Evolutionary conservation across 345 rosid species (phyloP), one percentile per base, ranked within the genome.

Genomic region (Camelina neglecta): DNA sequence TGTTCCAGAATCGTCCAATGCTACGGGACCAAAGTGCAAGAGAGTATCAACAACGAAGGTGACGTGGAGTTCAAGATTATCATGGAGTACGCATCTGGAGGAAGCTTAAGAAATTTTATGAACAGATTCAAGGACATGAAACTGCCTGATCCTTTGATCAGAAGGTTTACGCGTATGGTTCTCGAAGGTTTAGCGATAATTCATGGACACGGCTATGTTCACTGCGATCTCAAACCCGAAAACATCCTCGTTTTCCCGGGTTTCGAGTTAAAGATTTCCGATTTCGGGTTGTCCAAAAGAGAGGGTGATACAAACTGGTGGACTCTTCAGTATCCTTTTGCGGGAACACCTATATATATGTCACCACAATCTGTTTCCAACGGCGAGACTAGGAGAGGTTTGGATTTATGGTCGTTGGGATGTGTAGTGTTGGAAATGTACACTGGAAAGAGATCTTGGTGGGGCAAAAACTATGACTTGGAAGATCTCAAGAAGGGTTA

Each of bases 61-160:
- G 58, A 60, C 23, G 51, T 68, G 82, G 71, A 23, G 15, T 80
- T 71, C 64, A 80, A 72, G 16, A 12, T 84, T 13, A 9, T 73
- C 12, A 42, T 84, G 50, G 87, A 84, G 60, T 82, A 84, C 18
- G 85, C 84, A 9, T 49, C 84, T 2, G 84, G 79, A 8, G 85
- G 85, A 65, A 72, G 76, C 63, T 77, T 84, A 10, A 73, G 72
- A 3, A 44, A 36, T 65, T n/a, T 75, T 0, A 80, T 69, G 29
- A 18, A 58, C 6, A 65, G 63, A 10, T 75, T 67, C 8, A 23
- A 54, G 2, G 81, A 73, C 6, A 33, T 4, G 8, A 74, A 80
- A 16, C 26, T 84, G 50, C 74, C 81, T 15, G 84, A 78, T 42
- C 4, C 8, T 8, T 77, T 75, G 15, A 85, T 80, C 5, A 72